Base-by-base conservation (phyloP, 257 asterid genomes). In the Nicotiana obtusifolia region DNA sequence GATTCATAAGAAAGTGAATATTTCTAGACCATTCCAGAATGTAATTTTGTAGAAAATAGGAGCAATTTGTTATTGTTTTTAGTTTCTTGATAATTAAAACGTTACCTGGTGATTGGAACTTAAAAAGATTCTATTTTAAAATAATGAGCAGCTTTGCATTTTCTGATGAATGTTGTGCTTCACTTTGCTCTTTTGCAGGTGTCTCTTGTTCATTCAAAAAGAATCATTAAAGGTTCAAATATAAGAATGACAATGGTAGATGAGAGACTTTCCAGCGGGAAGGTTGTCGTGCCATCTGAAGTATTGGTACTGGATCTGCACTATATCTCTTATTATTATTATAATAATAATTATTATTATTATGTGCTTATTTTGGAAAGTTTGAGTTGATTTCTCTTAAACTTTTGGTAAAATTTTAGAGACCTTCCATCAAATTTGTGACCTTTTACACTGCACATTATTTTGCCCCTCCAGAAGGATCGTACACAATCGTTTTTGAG, bases 191-290 rank as follows among this genome's bases (percentile, higher is more conserved):
- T 81, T 30, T 75, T 31, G 1, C 88, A 93, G 94, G 88, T 87
- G 64, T 77, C 84, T 81, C 61, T 75, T 62, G 77, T 62, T 53
- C 85, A 60, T 78, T 82, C 89, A 31, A 88, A 87, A 82, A 90
- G 86, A 84, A 60, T 80, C 31, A 44, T 62, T 26, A 84, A 64
- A 11, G 83, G 87, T 82, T 86, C 88, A 77, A 80, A 83, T 60
- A 89, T 89, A 78, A 87, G 80, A 73, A 94, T 93, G 97, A 5
- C 97, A 59, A 30, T 88, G 84, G 82, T 89, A 80, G 97, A 90
- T 77, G 93, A 88, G 77, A 89, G 88, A 84, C 86, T 81, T 78
- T 60, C 81, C 6, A 85, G 78, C 19, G 81, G 84, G 87, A 86
- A 81, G 68, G 54, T 82, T 83, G 64, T 91, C 44, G 86, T 91